phyloP scores from a whole-genome alignment of 768 basidiomycete species.

The Phaeotremella skinneri region DNA sequence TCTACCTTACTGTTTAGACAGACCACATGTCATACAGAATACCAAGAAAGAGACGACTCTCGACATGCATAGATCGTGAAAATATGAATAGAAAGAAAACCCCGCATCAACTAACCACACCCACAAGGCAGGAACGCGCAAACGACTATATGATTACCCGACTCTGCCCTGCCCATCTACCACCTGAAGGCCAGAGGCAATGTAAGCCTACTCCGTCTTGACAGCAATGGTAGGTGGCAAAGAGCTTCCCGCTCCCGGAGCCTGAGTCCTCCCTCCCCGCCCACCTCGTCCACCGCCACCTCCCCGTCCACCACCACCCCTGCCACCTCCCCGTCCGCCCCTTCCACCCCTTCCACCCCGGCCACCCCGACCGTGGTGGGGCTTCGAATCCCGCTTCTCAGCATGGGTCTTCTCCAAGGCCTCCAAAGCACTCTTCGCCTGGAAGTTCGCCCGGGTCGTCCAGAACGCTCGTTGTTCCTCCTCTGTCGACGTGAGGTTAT shows the following conservation, averaged over 20 bases:
- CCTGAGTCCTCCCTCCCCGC: conserved; percentile 5
- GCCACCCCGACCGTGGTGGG: conserved; percentile 13
- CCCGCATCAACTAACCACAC: background rate
- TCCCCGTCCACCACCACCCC: conserved; percentile 36
- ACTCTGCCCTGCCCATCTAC: background rate
- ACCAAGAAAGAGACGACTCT: background rate
- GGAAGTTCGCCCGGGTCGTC: conserved; percentile 49
- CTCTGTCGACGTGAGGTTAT: conserved; percentile 22
- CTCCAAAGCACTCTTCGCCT: conserved; percentile 46
- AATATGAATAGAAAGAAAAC: background rate
- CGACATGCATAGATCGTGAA: background rate
- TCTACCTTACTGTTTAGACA: too few species aligned
- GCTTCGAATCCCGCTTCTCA: conserved; percentile 7
- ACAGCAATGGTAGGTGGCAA: conserved; percentile 1
- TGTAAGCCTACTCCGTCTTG: conserved; percentile 2
- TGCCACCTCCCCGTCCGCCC: conserved; percentile 35
- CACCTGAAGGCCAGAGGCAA: background rate
- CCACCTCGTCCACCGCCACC: conserved; percentile 35
- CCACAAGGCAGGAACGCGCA: too few species aligned
- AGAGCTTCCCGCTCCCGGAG: background rate
- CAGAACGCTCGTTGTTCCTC: conserved; percentile 50
- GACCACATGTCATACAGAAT: too few species aligned
- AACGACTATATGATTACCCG: too few species aligned
- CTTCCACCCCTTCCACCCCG: conserved; percentile 36
- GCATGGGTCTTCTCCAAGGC: conserved; percentile 24